Evolutionary conservation across 2,329 filamentous ascomycete species (phyloP).

Genomic region (Knoxdaviesia capensis): DNA sequence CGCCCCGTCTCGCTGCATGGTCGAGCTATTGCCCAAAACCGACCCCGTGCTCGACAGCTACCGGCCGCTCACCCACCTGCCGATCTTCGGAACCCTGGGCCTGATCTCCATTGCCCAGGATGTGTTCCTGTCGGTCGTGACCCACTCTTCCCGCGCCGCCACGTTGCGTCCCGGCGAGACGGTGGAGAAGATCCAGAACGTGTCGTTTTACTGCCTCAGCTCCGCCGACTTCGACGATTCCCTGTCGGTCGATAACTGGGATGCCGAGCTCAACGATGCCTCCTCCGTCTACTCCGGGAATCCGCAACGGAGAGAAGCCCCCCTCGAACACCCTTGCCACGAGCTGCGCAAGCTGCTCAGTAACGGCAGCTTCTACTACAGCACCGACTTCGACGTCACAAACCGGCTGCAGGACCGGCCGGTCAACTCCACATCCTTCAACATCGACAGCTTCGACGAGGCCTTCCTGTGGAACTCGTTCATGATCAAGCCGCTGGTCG

Average conservation of each 20-base stretch:
- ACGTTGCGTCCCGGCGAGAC: constrained; percentile 74
- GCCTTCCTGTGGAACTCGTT: constrained; percentile 96
- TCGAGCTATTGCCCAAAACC: constrained; percentile 56
- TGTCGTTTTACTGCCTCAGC: constrained; percentile 88
- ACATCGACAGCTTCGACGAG: constrained; percentile 82
- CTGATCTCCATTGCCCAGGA: constrained; percentile 68
- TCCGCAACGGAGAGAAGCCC: constrained; percentile 44
- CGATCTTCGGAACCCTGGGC: constrained; percentile 70
- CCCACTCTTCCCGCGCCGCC: constrained; percentile 56
- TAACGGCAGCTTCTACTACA: constrained; percentile 94
- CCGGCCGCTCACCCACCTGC: constrained; percentile 50
- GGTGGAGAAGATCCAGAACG: constrained; percentile 66
- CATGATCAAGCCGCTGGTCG: constrained; percentile 84
- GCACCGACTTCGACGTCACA: constrained; percentile 92
- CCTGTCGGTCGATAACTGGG: constrained; percentile 30
- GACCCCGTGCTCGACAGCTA: constrained; percentile 55
- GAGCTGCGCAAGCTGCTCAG: constrained; percentile 81
- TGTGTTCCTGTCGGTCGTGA: constrained; percentile 82
- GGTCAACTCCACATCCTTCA: constrained; percentile 57
- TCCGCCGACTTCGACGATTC: constrained; percentile 71
- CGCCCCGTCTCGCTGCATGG: constrained; percentile 51
- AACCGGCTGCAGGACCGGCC: constrained; percentile 80
- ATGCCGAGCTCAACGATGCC: constrained; percentile 26
- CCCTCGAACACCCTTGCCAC: constrained; percentile 71
- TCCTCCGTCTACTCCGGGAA: constrained; percentile 23